Conservation (phyloP, 495 filamentous ascomycete species). For the Halenospora varia region DNA sequence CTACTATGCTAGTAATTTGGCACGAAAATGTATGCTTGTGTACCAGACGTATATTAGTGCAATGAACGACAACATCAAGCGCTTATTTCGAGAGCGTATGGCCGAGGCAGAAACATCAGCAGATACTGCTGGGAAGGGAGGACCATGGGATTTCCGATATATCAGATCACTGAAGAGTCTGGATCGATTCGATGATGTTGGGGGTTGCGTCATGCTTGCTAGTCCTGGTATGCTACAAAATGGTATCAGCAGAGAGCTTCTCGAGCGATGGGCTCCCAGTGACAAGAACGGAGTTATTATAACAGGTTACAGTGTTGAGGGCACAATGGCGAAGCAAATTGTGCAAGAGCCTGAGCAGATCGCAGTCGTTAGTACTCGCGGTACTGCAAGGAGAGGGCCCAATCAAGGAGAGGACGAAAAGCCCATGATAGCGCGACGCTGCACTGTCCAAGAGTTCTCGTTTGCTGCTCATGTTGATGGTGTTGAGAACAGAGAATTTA, state of each 20-base stretch:
- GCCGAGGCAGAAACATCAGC: slow-evolving; percentile 76
- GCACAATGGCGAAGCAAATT: slow-evolving; percentile 94
- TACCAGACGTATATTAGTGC: slow-evolving; percentile 96
- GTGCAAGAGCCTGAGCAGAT: slow-evolving; percentile 92
- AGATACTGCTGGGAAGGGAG: slow-evolving; percentile 66
- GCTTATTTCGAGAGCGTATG: slow-evolving; percentile 79
- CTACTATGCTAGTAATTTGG: slow-evolving; percentile 93
- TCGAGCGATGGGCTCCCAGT: slow-evolving; percentile 94
- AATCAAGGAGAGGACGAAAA: slow-evolving; percentile 63
- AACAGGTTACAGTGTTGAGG: slow-evolving; percentile 96
- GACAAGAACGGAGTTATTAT: slow-evolving; percentile 94
- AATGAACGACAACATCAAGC: slow-evolving; percentile 99
- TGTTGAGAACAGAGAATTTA: slow-evolving; percentile 90
- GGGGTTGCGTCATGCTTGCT: slow-evolving; percentile 93
- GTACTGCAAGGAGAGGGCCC: slow-evolving; percentile 48
- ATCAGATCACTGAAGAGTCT: slow-evolving; percentile 87
- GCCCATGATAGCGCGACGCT: slow-evolving; percentile 87
- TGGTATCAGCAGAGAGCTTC: slow-evolving; percentile 83
- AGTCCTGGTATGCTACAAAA: slow-evolving; percentile 97
- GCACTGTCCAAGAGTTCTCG: slow-evolving; percentile 85
- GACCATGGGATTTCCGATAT: slow-evolving; percentile 94
- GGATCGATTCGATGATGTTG: slow-evolving; percentile 93
- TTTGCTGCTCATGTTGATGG: slow-evolving; percentile 98
- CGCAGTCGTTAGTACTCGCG: slow-evolving; percentile 81
- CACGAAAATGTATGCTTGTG: slow-evolving; percentile 95